phyloP scores from a whole-genome alignment of 257 asterid species.

The Rehmannia glutinosa region DNA sequence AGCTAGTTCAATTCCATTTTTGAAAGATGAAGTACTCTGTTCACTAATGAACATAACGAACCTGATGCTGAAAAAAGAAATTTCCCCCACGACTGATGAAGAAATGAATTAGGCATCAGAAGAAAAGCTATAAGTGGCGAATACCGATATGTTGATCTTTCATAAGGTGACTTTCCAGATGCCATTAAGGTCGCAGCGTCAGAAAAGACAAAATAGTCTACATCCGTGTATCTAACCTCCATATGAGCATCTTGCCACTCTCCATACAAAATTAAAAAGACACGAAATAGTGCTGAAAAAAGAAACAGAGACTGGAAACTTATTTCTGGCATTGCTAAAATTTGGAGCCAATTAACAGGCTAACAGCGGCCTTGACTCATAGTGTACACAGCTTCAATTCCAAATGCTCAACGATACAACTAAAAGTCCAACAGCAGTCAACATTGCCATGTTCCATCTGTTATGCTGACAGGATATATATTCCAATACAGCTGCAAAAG shows the following conservation, averaged over 20 bases:
- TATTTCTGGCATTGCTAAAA: constrained; percentile 37
- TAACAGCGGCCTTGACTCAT: constrained; percentile 6
- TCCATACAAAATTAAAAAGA: constrained; percentile 61
- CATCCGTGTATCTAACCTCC: constrained; percentile 94
- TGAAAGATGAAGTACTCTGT: neutral
- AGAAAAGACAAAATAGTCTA: constrained; percentile 87
- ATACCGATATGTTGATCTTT: constrained; percentile 87
- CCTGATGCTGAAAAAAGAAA: constrained; percentile 80
- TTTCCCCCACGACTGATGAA: constrained; percentile 92
- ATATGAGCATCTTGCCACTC: constrained; percentile 93
- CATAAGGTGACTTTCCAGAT: constrained; percentile 78
- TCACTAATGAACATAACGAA: constrained; percentile 14
- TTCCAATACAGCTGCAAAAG: constrained; percentile 2
- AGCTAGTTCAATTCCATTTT: no score
- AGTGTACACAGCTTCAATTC: neutral
- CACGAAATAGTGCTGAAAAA: constrained; percentile 67
- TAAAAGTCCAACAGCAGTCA: neutral
- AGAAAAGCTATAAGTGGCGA: constrained; percentile 84
- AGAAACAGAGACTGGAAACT: constrained; percentile 46
- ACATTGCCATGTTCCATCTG: neutral
- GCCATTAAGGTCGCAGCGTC: constrained; percentile 85
- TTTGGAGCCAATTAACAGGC: constrained; percentile 2
- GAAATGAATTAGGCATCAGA: constrained; percentile 71
- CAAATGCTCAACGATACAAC: neutral
- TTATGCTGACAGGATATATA: neutral